Conservation (phyloP, 495 filamentous ascomycete species). For the Penicillium salamii region DNA sequence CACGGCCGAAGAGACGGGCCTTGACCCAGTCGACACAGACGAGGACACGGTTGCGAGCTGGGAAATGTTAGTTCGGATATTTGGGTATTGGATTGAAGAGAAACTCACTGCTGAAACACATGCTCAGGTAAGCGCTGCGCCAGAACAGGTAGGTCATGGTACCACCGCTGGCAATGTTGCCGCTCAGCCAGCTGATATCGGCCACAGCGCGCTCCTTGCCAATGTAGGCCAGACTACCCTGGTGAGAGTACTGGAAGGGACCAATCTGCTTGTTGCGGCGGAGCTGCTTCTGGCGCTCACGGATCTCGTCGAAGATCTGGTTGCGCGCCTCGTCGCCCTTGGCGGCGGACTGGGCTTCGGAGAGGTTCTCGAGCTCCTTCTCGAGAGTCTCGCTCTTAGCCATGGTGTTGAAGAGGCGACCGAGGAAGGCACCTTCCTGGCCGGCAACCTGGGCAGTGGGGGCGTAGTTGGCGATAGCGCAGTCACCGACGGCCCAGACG, state of each 20-base stretch:
- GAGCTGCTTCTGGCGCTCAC: slow-evolving; percentile 78
- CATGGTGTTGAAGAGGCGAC: slow-evolving; percentile 96
- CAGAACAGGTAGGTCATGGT: slow-evolving; percentile 89
- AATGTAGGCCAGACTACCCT: slow-evolving; percentile 96
- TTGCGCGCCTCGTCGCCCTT: slow-evolving; percentile 55
- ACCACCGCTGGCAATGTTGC: slow-evolving; percentile 86
- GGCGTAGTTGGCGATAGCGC: slow-evolving; percentile 93
- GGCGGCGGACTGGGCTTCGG: slow-evolving; percentile 62
- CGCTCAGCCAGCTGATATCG: slow-evolving; percentile 95
- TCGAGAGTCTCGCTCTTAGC: slow-evolving; percentile 84
- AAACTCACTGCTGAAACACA: slow-evolving; percentile 96
- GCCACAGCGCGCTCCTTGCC: slow-evolving; percentile 96
- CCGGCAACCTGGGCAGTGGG: slow-evolving; percentile 95
- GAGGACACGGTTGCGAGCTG: slow-evolving; percentile 85
- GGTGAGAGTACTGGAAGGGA: slow-evolving; percentile 96
- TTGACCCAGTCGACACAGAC: slow-evolving; percentile 95
- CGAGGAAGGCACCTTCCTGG: slow-evolving; percentile 94
- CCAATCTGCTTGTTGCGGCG: slow-evolving; percentile 88
- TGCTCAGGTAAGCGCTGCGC: slow-evolving; percentile 95
- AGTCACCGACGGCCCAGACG: slow-evolving; percentile 90
- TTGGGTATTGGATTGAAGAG: background rate
- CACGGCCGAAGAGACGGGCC: slow-evolving; percentile 90
- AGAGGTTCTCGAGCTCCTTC: slow-evolving; percentile 59
- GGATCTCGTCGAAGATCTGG: slow-evolving; percentile 66
- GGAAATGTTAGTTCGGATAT: slow-evolving; percentile 14